Evolutionary conservation across 768 basidiomycete species (phyloP).

Genomic region (Russula abietina): DNA sequence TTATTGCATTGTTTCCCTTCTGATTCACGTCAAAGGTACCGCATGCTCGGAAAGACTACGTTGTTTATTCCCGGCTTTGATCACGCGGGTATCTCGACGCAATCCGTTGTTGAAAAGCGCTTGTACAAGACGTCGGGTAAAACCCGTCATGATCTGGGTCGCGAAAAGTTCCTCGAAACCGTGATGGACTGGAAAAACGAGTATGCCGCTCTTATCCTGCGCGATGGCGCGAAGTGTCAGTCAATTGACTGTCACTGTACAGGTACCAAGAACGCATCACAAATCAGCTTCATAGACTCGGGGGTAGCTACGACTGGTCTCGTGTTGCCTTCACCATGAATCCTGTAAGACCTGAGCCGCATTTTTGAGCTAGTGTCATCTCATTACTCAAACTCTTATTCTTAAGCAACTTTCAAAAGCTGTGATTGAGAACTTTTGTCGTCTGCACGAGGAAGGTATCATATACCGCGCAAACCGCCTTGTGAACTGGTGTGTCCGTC

Average conservation of each 20-base stretch:
- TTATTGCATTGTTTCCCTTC: neutral
- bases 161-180: conserved; percentile 83
- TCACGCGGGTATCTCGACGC: conserved; percentile 97
- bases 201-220: conserved; percentile 40
- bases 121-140: conserved; percentile 75
- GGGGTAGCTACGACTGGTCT: conserved; percentile 93
- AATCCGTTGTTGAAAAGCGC: conserved; percentile 94
- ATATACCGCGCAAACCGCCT: conserved; percentile 94
- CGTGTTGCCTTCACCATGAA: conserved; percentile 95
- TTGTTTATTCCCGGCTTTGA: conserved; percentile 94
- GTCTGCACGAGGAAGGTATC: conserved; percentile 83
- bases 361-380: neutral
- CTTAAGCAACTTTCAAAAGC: conserved; percentile 64
- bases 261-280: conserved; percentile 95
- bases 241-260: neutral
- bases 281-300: conserved; percentile 78
- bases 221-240: neutral
- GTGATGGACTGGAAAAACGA: conserved; percentile 98
- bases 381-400: neutral
- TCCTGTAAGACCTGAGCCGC: conserved; percentile 44
- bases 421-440: conserved; percentile 87
- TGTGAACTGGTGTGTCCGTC: conserved; percentile 95
- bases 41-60: conserved; percentile 90
- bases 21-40: conserved; percentile 54
- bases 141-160: conserved; percentile 90